Conservation (phyloP, 2,329 filamentous ascomycete genomes). For the Thermoascus crustaceus region DNA sequence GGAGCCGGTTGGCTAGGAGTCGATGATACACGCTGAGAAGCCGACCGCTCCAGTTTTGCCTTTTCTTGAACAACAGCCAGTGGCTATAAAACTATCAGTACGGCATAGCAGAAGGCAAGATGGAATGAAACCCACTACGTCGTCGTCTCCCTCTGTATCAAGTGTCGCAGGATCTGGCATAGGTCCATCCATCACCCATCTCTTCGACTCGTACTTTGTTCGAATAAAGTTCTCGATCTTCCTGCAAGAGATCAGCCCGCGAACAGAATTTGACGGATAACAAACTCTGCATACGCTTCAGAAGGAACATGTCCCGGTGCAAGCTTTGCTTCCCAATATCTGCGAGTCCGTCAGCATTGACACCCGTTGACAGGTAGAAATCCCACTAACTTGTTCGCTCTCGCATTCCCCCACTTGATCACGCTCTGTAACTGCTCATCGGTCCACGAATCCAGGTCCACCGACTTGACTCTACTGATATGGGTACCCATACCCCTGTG, state of each 20-base stretch:
- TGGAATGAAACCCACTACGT: constrained; percentile 50
- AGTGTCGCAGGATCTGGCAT: constrained; percentile 88
- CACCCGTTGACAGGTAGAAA: constrained; percentile 1
- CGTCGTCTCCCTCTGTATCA: constrained; percentile 77
- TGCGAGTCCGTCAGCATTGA: constrained; percentile 19
- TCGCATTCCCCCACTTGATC: constrained; percentile 87
- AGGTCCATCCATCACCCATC: constrained; percentile 97
- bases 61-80: constrained; percentile 61
- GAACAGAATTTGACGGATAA: constrained; percentile 1
- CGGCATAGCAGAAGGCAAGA: constrained; percentile 18
- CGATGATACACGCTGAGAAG: constrained; percentile 43
- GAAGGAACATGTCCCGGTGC: constrained; percentile 85
- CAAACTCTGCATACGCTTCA: constrained; percentile 53
- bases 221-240: constrained; percentile 99
- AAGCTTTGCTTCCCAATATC: constrained; percentile 91
- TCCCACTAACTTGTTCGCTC: constrained; percentile 73
- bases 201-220: constrained; percentile 97
- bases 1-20: constrained; percentile 39
- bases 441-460: constrained; percentile 96
- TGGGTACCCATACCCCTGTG: constrained; percentile 98
- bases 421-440: constrained; percentile 95
- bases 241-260: constrained; percentile 23
- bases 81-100: constrained; percentile 39
- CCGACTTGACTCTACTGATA: constrained; percentile 95
- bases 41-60: constrained; percentile 57